Percentiles rank a stretch among this genome's conserved stretches.
These are phyloP conservation scores for Emergomyces pasteurianus DNA, from an alignment of 2,329 filamentous ascomycete species.

Conservation along the genomic window DNA sequence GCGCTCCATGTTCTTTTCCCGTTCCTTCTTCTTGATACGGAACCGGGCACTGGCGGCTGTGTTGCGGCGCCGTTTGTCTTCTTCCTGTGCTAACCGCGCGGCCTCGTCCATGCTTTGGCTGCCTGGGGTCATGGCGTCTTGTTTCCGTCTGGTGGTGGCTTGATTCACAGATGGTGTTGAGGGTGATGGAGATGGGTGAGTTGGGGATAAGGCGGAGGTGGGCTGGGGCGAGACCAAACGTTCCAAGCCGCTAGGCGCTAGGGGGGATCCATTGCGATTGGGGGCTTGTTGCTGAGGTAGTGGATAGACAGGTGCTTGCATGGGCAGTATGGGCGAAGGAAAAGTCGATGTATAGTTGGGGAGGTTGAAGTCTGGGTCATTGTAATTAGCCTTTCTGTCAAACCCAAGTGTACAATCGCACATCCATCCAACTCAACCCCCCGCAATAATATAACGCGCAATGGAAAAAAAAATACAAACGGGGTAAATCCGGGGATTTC, in stretches of 20 bases:
- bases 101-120: slow-evolving; percentile 53
- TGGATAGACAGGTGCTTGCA: slow-evolving; percentile 2
- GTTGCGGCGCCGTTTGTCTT: slow-evolving; percentile 81
- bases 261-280: background rate
- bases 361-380: slow-evolving; percentile 12
- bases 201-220: slow-evolving; percentile 1
- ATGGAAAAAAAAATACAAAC: background rate
- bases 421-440: background rate
- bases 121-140: slow-evolving; percentile 8
- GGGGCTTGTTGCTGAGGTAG: slow-evolving; percentile 2
- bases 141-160: slow-evolving; percentile 7
- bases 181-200: background rate
- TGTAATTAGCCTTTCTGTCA: background rate
- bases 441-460: background rate
- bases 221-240: background rate
- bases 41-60: slow-evolving; percentile 81
- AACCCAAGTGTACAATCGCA: background rate
- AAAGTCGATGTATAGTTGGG: slow-evolving; percentile 8
- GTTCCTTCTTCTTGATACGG: slow-evolving; percentile 92
- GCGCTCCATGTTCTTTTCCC: slow-evolving; percentile 72
- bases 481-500: background rate
- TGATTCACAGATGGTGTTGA: background rate
- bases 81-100: slow-evolving; percentile 64
- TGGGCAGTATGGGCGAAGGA: slow-evolving; percentile 6
- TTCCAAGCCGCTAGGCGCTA: background rate